phyloP scores from a whole-genome alignment of 2,329 filamentous ascomycete genomes.

The Colletotrichum lupini region DNA sequence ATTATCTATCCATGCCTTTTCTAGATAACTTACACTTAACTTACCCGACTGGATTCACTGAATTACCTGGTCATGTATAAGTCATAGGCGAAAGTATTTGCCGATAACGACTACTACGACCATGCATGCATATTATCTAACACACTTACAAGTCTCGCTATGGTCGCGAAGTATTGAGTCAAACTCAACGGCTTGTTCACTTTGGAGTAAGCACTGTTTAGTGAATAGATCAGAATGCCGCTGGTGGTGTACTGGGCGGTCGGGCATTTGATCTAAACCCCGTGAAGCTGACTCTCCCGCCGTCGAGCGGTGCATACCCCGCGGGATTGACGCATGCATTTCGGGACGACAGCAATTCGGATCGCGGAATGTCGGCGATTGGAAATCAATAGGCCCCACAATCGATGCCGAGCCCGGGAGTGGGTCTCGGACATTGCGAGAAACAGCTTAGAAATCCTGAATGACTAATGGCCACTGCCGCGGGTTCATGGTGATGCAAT shows the following conservation, averaged over 20 bases:
- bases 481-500: constrained; percentile 19
- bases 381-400: constrained; percentile 10
- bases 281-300: not conserved
- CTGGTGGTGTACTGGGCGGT: not conserved
- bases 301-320: not conserved
- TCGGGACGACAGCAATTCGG: not conserved
- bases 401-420: not conserved
- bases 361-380: constrained; percentile 4
- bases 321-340: not conserved
- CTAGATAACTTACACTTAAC: no score
- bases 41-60: no score
- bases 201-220: not conserved
- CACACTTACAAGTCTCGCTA: not conserved
- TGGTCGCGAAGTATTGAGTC: not conserved
- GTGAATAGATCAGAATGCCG: not conserved
- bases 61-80: no score
- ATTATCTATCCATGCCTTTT: no score
- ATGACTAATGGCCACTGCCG: constrained; percentile 20
- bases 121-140: no score
- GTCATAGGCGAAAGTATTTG: no score
- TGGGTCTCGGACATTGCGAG: constrained; percentile 5
- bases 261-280: not conserved
- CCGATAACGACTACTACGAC: no score
- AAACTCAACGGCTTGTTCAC: not conserved
- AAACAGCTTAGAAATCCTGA: constrained; percentile 29